Evolutionary conservation across 805 yeast genomes (phyloP).

Genomic region (Yamadazyma tumulicola): DNA sequence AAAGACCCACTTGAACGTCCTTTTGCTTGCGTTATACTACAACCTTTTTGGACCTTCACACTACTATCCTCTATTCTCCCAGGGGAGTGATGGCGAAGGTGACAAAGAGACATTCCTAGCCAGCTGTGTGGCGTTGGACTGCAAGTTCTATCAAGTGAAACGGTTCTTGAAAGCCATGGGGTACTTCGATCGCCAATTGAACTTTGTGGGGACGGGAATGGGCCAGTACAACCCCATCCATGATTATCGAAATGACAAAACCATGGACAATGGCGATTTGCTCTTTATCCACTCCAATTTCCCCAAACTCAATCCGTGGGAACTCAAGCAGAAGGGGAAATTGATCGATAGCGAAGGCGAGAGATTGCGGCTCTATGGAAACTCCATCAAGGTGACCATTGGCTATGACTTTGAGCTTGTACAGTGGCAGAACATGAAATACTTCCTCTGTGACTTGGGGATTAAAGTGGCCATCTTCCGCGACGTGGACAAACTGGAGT

Average conservation of each 20-base stretch:
- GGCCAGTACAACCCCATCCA: conserved; percentile 69
- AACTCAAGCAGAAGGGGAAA: conserved; percentile 40
- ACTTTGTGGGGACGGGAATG: conserved; percentile 71
- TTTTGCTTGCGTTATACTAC: conserved; percentile 38
- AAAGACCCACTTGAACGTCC: conserved; percentile 33
- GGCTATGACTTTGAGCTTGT: conserved; percentile 57
- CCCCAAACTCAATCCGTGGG: conserved; percentile 66
- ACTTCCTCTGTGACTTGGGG: conserved; percentile 49
- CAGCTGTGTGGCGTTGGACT: conserved; percentile 51
- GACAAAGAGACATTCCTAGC: conserved; percentile 78
- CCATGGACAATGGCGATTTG: conserved; percentile 23
- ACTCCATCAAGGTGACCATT: conserved; percentile 47
- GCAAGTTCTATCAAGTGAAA: conserved; percentile 53
- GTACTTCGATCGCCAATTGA: conserved; percentile 28
- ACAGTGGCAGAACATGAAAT: conserved; percentile 59
- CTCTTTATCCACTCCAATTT: conserved; percentile 64
- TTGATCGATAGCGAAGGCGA: conserved; percentile 42
- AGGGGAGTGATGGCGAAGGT: conserved; percentile 65
- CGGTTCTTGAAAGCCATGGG: conserved; percentile 53
- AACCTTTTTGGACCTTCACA: conserved; percentile 41
- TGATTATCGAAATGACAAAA: conserved; percentile 41
- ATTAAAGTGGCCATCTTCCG: conserved; percentile 44
- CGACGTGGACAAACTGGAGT: conserved; percentile 35
- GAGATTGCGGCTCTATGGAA: conserved; percentile 57
- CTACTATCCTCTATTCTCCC: conserved; percentile 41